Percentiles rank a stretch among this genome's conserved stretches.
Conservation (phyloP, 495 filamentous ascomycete genomes). For the Haplographium delicatum region DNA sequence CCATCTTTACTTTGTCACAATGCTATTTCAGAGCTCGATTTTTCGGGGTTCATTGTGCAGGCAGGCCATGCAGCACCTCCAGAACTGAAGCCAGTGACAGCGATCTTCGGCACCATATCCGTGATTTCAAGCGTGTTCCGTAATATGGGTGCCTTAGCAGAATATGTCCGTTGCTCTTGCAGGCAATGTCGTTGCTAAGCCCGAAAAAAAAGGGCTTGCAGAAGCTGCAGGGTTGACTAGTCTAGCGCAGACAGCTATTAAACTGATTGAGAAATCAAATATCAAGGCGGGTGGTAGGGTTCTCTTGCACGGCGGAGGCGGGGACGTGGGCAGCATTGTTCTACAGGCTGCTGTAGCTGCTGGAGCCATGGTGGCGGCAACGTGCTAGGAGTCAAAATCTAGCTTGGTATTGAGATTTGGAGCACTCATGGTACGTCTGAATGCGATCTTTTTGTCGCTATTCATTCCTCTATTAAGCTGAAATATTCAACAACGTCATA, state of each 20-base stretch:
- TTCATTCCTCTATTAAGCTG: background rate
- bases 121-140: slow-evolving; percentile 21
- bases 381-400: background rate
- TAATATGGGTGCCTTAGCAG: slow-evolving; percentile 33
- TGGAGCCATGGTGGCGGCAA: slow-evolving; percentile 3
- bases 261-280: slow-evolving; percentile 23
- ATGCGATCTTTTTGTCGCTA: background rate
- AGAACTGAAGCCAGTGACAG: too few relatives aligned
- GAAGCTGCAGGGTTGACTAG: slow-evolving; percentile 33
- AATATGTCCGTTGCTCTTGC: slow-evolving; percentile 29
- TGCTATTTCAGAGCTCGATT: background rate
- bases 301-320: slow-evolving; percentile 36
- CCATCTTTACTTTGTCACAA: background rate
- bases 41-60: background rate
- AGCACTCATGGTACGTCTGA: background rate
- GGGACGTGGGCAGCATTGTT: slow-evolving; percentile 34
- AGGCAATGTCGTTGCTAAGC: slow-evolving; percentile 24
- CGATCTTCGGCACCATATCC: slow-evolving; percentile 26
- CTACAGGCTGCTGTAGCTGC: slow-evolving; percentile 32
- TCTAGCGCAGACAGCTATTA: slow-evolving; percentile 30
- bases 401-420: background rate
- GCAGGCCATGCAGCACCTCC: background rate
- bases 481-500: background rate
- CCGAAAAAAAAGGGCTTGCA: slow-evolving; percentile 9
- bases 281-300: slow-evolving; percentile 27